Conservation (phyloP, 495 filamentous ascomycete genomes). For the Hyaloscypha variabilis region DNA sequence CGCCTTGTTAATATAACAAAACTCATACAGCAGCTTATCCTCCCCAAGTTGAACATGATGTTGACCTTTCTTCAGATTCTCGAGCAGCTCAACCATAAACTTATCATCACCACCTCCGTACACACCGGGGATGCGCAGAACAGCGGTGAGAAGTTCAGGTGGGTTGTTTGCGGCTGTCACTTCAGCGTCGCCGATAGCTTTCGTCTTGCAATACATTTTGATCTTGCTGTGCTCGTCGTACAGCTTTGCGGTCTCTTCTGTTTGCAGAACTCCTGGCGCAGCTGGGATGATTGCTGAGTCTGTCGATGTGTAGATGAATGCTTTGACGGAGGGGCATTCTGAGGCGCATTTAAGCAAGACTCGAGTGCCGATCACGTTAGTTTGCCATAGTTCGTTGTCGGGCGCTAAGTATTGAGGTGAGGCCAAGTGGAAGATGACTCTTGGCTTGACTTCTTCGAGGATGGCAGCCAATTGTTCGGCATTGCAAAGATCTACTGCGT, state of each 20-base stretch:
- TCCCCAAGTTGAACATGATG: background rate
- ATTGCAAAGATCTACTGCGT: background rate
- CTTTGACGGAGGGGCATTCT: background rate
- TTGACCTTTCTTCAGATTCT: background rate
- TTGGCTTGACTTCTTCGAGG: conserved; percentile 5
- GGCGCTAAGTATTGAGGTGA: background rate
- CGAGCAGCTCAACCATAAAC: background rate
- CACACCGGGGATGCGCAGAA: background rate
- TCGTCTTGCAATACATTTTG: background rate
- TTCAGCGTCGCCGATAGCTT: background rate
- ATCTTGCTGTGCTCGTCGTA: too few species aligned
- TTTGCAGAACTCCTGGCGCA: background rate
- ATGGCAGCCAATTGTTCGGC: background rate
- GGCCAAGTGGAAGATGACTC: conserved; percentile 1
- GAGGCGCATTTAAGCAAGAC: background rate
- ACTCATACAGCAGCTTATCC: background rate
- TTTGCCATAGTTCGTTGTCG: background rate
- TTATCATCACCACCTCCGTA: background rate
- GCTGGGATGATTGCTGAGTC: background rate
- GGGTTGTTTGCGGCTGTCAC: background rate
- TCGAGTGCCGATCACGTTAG: background rate
- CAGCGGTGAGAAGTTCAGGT: background rate
- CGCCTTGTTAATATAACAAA: background rate
- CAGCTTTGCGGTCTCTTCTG: too few species aligned
- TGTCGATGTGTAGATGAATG: background rate